Base-by-base conservation (phyloP, 805 yeast species). In the Barnettozyma vustinii region DNA sequence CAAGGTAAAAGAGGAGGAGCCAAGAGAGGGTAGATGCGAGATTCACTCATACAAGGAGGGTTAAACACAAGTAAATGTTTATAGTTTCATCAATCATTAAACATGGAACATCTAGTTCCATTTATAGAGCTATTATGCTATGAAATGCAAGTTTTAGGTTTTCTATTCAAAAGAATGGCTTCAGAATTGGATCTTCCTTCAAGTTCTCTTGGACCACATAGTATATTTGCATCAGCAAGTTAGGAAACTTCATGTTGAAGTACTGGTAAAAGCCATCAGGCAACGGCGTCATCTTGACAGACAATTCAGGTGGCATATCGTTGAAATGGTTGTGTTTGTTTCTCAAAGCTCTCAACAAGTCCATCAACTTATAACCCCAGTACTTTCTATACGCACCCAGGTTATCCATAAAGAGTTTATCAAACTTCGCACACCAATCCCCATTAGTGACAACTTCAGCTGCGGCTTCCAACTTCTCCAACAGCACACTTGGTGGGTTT, bases 321-420 rank as follows among this genome's bases (percentile, higher is more conserved):
- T 89, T 89, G 65, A 77, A 92, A 65, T 94, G 99, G 65, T 94
- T 98, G 60, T 88, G 84, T 65, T 94, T 94, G 69, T 94, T 94
- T 58, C 99, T 75, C 56, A 94, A 66, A 0, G 97, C 97, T 50
- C 99, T 73, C 50, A 94, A 67, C 45, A 94, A 68, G 64, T 94
- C 99, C 82, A 90, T 80, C 42, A 94, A 67, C 57, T 82, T 86
- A 49, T 77, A 80, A 0, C 85, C 77, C 54, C 84, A 84, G 64
- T 94, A 94, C 65, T 89, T 91, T 57, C 99, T 76, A 64, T 89
- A 94, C 61, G 87, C 88, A 18, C 96, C 97, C 54, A 94, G 72
- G 61, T 92, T 90, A 27, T 83, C 87, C 70, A 87, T 74, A 59
- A 92, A 87, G 15, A 73, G 69, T n/a, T 69, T 61, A 59, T 89